Percentiles rank a stretch among this genome's conserved stretches.
These are phyloP conservation scores for Oemleria cerasiformis DNA, from an alignment of 306 rosid species.

Conservation along the genomic window DNA sequence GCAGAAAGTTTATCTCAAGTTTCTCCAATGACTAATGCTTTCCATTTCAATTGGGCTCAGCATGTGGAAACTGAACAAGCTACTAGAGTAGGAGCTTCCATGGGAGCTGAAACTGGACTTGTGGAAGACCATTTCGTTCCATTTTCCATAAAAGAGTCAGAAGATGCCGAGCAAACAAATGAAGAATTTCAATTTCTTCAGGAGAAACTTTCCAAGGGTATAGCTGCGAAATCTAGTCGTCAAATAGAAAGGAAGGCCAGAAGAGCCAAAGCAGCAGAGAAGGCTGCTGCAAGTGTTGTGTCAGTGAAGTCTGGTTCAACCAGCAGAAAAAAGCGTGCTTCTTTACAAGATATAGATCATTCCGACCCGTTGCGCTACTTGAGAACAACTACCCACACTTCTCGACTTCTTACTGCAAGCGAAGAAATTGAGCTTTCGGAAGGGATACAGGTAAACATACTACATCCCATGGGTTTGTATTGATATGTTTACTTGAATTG, in stretches of 20 bases:
- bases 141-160: constrained; percentile 37
- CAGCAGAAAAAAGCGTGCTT: constrained; percentile 62
- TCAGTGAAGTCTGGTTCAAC: constrained; percentile 62
- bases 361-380: constrained; percentile 82
- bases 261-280: constrained; percentile 82
- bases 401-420: constrained; percentile 66
- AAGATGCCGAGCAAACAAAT: constrained; percentile 41
- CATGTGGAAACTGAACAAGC: constrained; percentile 45
- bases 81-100: constrained; percentile 37
- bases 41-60: constrained; percentile 57
- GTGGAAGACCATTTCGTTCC: constrained; percentile 35
- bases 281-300: constrained; percentile 58
- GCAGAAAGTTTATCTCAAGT: constrained; percentile 24
- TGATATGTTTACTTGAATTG: not conserved
- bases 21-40: constrained; percentile 39
- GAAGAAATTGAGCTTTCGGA: constrained; percentile 82
- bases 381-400: constrained; percentile 62
- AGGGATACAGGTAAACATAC: constrained; percentile 77
- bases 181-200: constrained; percentile 64
- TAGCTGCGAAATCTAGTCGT: constrained; percentile 77
- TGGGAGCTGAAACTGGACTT: constrained; percentile 32
- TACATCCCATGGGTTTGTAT: not conserved
- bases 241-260: constrained; percentile 78
- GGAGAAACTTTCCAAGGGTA: constrained; percentile 45
- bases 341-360: constrained; percentile 71